Evolutionary conservation across 1,284 basidiomycete genomes (phyloP), one percentile per base, ranked within the genome.

Genomic region (Vanrija pseudolonga): DNA sequence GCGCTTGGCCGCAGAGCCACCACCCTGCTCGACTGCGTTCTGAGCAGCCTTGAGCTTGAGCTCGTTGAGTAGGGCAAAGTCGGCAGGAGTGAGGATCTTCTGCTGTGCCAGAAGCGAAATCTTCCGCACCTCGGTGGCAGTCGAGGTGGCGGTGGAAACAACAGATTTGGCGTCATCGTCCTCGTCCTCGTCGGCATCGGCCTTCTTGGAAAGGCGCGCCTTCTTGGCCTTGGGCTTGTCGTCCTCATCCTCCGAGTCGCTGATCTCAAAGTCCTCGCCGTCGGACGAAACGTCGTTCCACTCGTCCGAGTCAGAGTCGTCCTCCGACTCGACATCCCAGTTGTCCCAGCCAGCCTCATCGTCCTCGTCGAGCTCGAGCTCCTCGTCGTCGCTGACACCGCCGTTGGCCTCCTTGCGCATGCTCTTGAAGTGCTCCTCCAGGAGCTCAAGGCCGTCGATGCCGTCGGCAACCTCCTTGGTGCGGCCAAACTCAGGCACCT

Each of bases 11-110:
- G 83, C 84, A 22, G 85, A 81, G 4, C 89, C 87, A 4, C 87
- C 87, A 1, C 85, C 85, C 28, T 78, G 77, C 66, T 90, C 85
- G 9, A 88, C 85, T 2, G 84, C 85, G 53, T 85, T 82, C 19
- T 81, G 79, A n/a, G 90, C 90, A 0, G 87, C 89, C 76, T 89
- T 83, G 54, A 92, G 82, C 8, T 88, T 87, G 9, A 98, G 84
- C 66, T 97, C 90, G 66, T 91, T 90, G 53, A 98, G 82, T 48
- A 97, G 80, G 0, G 90, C 90, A 74, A 98, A 98, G 76, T 99
- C 95, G 24, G 94, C 94, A 0, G 96, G 96, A 0, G 96, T 98
- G 36, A 98, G 84, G 68, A 99, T 98, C 90, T 76, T 77, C 56
- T 76, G 73, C 52, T 75, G 72, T 38, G 76, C 76, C 2, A 78